Percentiles rank a stretch among this genome's conserved stretches.
These are phyloP conservation scores for Spathaspora arborariae DNA, from an alignment of 805 yeast species.

Conservation along the genomic window DNA sequence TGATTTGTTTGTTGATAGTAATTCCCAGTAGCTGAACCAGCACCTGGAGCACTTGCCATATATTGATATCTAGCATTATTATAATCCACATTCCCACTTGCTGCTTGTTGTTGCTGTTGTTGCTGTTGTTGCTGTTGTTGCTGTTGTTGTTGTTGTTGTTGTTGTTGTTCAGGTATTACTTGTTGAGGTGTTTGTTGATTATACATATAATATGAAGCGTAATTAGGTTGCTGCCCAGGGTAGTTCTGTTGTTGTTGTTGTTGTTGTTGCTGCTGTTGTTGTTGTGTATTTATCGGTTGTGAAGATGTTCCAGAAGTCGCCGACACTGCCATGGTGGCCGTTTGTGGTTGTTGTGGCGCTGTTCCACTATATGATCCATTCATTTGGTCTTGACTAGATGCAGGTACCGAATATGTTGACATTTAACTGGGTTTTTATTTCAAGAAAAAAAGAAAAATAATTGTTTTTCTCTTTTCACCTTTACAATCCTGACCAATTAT, in stretches of 20 bases:
- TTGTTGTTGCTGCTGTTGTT: slow-evolving; percentile 6
- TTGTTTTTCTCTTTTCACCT: not conserved
- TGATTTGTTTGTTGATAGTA: slow-evolving; percentile 3
- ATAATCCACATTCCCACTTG: not conserved
- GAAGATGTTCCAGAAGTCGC: not conserved
- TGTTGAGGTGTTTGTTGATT: slow-evolving; percentile 11
- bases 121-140: slow-evolving; percentile 4
- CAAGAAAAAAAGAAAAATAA: not conserved
- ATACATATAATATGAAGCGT: slow-evolving; percentile 16
- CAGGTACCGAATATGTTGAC: slow-evolving; percentile 6
- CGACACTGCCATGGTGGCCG: not conserved
- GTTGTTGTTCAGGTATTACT: slow-evolving; percentile 5
- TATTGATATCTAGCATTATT: slow-evolving; percentile 1
- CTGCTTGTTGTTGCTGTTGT: slow-evolving; percentile 3
- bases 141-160: slow-evolving; percentile 1
- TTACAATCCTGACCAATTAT: not conserved
- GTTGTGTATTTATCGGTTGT: slow-evolving; percentile 15
- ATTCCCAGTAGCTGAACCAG: slow-evolving; percentile 2
- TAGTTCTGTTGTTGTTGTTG: slow-evolving; percentile 10
- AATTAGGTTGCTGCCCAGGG: slow-evolving; percentile 11
- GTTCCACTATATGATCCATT: slow-evolving; percentile 6
- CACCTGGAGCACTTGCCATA: slow-evolving; percentile 1
- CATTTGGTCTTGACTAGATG: slow-evolving; percentile 5
- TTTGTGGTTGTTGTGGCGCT: slow-evolving; percentile 4
- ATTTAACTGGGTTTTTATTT: not conserved